Conservation (phyloP, 1,139 yeast species). For the Pneumocystis wakefieldiae region DNA sequence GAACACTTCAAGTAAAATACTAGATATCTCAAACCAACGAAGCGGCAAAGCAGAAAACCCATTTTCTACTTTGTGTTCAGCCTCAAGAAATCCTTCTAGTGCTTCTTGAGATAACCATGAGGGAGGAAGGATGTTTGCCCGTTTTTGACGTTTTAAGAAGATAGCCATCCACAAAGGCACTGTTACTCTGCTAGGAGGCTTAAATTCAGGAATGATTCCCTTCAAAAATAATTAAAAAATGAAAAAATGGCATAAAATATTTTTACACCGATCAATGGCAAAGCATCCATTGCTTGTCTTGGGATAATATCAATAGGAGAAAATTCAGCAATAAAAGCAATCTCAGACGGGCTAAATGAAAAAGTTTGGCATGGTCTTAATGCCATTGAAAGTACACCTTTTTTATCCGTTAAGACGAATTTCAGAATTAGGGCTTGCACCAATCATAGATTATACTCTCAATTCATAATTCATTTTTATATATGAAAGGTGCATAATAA, state of each 20-base stretch:
- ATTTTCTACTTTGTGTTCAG: conserved; percentile 43
- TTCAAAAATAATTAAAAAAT: conserved; percentile 20
- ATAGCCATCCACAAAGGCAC: conserved; percentile 86
- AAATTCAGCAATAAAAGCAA: conserved; percentile 75
- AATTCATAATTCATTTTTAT: neutral
- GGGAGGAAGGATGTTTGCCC: conserved; percentile 78
- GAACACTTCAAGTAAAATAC: conserved; percentile 39
- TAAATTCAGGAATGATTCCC: conserved; percentile 37
- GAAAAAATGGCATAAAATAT: conserved; percentile 4
- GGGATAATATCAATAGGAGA: conserved; percentile 61
- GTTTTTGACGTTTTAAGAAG: conserved; percentile 64
- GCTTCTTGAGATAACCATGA: conserved; percentile 58
- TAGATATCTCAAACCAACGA: conserved; percentile 76
- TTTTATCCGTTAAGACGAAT: neutral
- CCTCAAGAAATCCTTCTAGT: conserved; percentile 47
- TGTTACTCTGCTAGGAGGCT: conserved; percentile 54
- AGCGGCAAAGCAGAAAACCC: conserved; percentile 63
- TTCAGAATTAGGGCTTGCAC: neutral
- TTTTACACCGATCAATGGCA: neutral
- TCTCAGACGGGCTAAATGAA: conserved; percentile 60
- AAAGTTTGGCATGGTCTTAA: conserved; percentile 42
- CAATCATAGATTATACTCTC: neutral
- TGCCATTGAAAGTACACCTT: conserved; percentile 33
- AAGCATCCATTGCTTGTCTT: conserved; percentile 25
- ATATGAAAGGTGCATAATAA: neutral